phyloP scores from a whole-genome alignment of 2,329 filamentous ascomycete genomes.

The Whalleya microplaca region DNA sequence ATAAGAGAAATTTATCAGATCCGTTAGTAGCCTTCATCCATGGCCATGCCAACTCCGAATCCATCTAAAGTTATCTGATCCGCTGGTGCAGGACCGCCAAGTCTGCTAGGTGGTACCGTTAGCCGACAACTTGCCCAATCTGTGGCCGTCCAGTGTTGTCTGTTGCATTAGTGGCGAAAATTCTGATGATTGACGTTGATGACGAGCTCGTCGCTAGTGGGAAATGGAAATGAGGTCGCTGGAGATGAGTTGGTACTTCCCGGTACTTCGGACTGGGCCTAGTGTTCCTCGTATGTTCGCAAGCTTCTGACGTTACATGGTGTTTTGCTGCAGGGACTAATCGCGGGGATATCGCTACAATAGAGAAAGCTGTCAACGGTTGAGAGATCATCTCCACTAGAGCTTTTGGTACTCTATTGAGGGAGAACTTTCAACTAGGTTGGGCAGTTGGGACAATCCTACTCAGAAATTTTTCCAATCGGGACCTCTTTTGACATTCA shows the following conservation, averaged over 20 bases:
- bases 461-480: background rate
- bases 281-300: background rate
- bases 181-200: conserved; percentile 8
- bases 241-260: background rate
- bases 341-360: background rate
- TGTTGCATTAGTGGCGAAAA: conserved; percentile 31
- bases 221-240: conserved; percentile 20
- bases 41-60: conserved; percentile 4
- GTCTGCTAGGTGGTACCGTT: conserved; percentile 17
- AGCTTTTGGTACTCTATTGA: background rate
- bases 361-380: background rate
- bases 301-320: background rate
- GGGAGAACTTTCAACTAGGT: background rate
- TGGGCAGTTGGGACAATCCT: background rate
- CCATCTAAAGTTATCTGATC: conserved; percentile 45
- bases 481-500: background rate
- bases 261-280: background rate
- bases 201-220: conserved; percentile 1
- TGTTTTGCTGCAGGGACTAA: background rate
- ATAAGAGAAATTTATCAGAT: conserved; percentile 34
- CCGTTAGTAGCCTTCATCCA: conserved; percentile 15
- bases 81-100: conserved; percentile 35
- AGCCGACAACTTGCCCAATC: conserved; percentile 23
- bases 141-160: conserved; percentile 14
- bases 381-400: background rate